These are phyloP conservation scores for Hypoxylon perforatum DNA, from an alignment of 495 filamentous ascomycete species.

Conservation along the genomic window DNA sequence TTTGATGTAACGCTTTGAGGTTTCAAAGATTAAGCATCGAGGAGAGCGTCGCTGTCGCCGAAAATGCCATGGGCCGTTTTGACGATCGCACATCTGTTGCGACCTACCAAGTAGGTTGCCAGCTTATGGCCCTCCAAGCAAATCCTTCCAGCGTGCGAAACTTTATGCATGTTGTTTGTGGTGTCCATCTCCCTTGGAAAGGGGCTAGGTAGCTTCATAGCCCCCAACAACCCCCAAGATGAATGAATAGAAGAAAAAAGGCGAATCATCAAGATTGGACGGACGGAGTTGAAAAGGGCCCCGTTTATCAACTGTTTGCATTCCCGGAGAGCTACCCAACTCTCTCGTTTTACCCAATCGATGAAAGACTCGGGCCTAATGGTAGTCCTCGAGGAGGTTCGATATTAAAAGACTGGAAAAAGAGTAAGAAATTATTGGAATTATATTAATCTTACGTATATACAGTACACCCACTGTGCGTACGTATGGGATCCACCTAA, in stretches of 20 bases:
- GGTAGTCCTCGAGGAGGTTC: no score
- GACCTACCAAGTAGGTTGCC: neutral
- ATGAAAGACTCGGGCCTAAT: no score
- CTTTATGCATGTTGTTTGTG: slow-evolving; percentile 12
- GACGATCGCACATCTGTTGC: neutral
- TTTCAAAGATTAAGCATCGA: slow-evolving; percentile 17
- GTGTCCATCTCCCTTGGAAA: neutral
- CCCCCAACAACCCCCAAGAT: neutral
- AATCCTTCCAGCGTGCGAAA: slow-evolving; percentile 22
- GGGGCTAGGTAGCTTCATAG: slow-evolving; percentile 4
- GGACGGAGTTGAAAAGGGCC: no score
- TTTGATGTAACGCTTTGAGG: slow-evolving; percentile 5
- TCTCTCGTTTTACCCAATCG: no score
- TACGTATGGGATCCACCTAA: no score
- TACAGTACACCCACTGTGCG: no score
- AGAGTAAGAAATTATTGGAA: no score
- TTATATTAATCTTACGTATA: no score
- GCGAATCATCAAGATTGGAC: no score
- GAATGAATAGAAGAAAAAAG: neutral
- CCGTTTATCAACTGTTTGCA: neutral
- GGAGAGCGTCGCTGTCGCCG: slow-evolving; percentile 5
- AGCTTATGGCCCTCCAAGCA: neutral
- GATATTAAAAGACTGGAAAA: no score
- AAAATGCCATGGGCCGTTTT: neutral
- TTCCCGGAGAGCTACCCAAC: no score